Evolutionary conservation across 352 stramenopile genomes (phyloP).

Genomic region (Phytopythium chamaehyphon): DNA sequence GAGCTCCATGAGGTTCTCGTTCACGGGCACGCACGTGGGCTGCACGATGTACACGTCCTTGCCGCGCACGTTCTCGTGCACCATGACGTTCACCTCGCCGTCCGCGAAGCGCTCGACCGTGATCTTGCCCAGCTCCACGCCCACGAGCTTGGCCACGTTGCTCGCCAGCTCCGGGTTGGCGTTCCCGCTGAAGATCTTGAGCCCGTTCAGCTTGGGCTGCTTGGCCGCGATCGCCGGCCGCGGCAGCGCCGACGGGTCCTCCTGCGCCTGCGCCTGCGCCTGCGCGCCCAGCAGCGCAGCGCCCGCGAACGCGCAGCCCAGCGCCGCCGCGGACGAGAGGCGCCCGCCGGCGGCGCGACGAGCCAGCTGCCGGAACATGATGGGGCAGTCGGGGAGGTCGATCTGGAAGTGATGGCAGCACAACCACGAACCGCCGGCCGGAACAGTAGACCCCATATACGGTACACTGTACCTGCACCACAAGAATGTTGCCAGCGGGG

Average conservation of each 20-base stretch:
- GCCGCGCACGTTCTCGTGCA: constrained; percentile 99
- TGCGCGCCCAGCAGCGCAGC: constrained; percentile 31
- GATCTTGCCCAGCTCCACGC: constrained; percentile 97
- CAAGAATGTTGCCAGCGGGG: too few relatives aligned
- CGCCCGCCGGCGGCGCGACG: constrained; percentile 43
- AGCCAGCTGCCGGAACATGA: constrained; percentile 71
- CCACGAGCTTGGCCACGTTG: constrained; percentile 97
- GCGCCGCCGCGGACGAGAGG: constrained; percentile 44
- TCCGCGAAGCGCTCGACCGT: constrained; percentile 98
- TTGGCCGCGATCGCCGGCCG: constrained; percentile 63
- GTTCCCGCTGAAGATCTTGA: constrained; percentile 99
- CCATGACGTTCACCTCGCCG: constrained; percentile 99
- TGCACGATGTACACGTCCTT: constrained; percentile 99
- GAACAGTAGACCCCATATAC: too few relatives aligned
- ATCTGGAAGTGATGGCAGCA: background rate
- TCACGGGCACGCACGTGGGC: constrained; percentile 98
- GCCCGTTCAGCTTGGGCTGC: constrained; percentile 86
- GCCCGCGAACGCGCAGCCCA: constrained; percentile 42
- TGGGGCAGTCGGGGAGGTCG: background rate
- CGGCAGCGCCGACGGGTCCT: constrained; percentile 37
- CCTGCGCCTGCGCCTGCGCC: constrained; percentile 40
- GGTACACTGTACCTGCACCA: too few relatives aligned
- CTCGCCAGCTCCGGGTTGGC: constrained; percentile 95
- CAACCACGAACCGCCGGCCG: background rate
- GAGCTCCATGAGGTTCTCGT: constrained; percentile 99